These are phyloP conservation scores for Boletus tomentosulus DNA, from an alignment of 768 basidiomycete genomes.

Conservation along the genomic window DNA sequence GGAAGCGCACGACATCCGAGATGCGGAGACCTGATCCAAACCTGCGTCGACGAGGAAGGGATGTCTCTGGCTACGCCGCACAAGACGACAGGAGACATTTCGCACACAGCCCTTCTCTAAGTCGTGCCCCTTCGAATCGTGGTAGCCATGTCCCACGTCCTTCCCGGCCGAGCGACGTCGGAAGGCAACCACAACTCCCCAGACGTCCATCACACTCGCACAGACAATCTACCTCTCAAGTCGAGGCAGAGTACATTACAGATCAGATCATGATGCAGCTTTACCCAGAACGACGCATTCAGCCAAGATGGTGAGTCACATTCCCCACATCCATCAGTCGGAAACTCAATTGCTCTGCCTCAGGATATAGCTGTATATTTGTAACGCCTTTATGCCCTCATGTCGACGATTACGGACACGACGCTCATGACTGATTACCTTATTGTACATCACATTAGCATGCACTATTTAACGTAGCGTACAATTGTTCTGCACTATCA, in stretches of 20 bases:
- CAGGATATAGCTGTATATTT: slow-evolving; percentile 20
- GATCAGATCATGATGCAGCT: slow-evolving; percentile 35
- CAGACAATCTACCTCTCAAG: slow-evolving; percentile 25
- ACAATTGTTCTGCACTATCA: slow-evolving; percentile 13
- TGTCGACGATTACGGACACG: slow-evolving; percentile 8
- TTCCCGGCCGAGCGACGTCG: slow-evolving; percentile 18
- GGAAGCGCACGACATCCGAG: slow-evolving; percentile 26
- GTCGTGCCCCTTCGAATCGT: neutral
- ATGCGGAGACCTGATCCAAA: slow-evolving; percentile 22
- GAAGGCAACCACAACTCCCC: slow-evolving; percentile 14
- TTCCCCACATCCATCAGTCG: neutral
- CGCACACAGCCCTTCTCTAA: slow-evolving; percentile 5
- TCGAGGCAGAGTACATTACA: slow-evolving; percentile 29
- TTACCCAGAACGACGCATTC: slow-evolving; percentile 31
- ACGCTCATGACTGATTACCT: slow-evolving; percentile 7
- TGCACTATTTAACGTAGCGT: slow-evolving; percentile 17
- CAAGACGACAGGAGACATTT: slow-evolving; percentile 5
- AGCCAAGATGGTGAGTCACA: slow-evolving; percentile 28
- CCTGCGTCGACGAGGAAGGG: slow-evolving; percentile 15
- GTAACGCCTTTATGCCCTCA: slow-evolving; percentile 3
- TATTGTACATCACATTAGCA: slow-evolving; percentile 11
- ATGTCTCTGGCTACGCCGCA: slow-evolving; percentile 2
- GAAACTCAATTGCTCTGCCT: neutral
- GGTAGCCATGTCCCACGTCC: neutral
- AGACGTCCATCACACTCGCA: slow-evolving; percentile 13